Conservation (phyloP, 2,329 filamentous ascomycete genomes). For the Biscogniauxia marginata region DNA sequence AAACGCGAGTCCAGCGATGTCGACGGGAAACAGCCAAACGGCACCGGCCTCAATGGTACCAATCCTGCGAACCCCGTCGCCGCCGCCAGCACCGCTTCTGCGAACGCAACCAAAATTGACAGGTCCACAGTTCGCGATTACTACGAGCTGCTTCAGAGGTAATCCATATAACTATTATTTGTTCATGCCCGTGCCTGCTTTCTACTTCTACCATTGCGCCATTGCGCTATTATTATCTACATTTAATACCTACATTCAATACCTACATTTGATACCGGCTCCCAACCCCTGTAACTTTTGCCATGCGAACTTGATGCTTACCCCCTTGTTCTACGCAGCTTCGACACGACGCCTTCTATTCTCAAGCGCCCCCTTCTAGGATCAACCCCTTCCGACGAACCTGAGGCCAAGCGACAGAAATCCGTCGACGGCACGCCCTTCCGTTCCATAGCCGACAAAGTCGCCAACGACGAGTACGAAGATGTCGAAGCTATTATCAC, state of each 20-base stretch:
- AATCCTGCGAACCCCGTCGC: constrained; percentile 6
- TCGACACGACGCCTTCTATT: constrained; percentile 54
- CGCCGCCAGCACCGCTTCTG: constrained; percentile 3
- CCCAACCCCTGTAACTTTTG: background rate
- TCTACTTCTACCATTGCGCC: constrained; percentile 1
- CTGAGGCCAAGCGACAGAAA: constrained; percentile 60
- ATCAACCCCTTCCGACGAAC: constrained; percentile 45
- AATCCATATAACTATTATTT: constrained; percentile 3
- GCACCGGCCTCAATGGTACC: constrained; percentile 10
- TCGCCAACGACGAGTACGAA: constrained; percentile 50
- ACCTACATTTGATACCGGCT: background rate
- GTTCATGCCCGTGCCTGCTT: no score
- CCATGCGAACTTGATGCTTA: background rate
- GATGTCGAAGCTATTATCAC: constrained; percentile 64
- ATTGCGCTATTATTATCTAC: background rate
- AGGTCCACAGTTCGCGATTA: constrained; percentile 29
- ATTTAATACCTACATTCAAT: background rate
- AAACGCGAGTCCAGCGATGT: constrained; percentile 32
- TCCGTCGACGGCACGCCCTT: constrained; percentile 42
- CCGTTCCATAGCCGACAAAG: constrained; percentile 54
- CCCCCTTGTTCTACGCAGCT: constrained; percentile 36
- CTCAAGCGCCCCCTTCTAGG: constrained; percentile 53
- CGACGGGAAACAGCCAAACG: constrained; percentile 20
- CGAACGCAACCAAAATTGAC: constrained; percentile 21
- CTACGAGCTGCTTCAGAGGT: constrained; percentile 31